These are phyloP conservation scores for Quillaja saponaria DNA, from an alignment of 306 rosid species.

Conservation along the genomic window DNA sequence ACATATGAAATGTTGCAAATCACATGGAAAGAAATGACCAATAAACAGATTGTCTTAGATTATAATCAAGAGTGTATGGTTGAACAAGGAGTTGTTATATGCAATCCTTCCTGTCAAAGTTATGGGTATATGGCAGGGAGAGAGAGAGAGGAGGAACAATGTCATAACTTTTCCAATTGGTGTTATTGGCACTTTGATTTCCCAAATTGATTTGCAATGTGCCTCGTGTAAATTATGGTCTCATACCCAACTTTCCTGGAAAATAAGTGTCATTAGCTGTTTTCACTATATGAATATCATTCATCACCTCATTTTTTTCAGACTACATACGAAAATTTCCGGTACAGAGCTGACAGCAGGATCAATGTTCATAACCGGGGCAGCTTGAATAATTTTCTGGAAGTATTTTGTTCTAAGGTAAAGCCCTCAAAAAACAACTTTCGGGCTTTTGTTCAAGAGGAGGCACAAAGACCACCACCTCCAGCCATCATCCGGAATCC, in stretches of 20 bases:
- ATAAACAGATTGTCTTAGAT: too few species aligned
- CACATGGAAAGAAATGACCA: too few species aligned
- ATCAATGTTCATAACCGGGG: constrained; percentile 71
- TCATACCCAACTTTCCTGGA: constrained; percentile 1
- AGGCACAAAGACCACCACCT: constrained; percentile 52
- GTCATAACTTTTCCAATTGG: too few species aligned
- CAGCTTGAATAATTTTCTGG: constrained; percentile 72
- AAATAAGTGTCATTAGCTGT: constrained; percentile 5
- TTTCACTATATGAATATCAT: constrained; percentile 18
- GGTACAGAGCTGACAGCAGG: constrained; percentile 79
- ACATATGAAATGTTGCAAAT: too few species aligned
- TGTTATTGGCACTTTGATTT: too few species aligned
- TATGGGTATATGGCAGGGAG: too few species aligned
- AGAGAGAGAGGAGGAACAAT: too few species aligned
- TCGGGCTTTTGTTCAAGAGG: constrained; percentile 74
- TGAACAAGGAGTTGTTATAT: too few species aligned
- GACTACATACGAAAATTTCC: constrained; percentile 92
- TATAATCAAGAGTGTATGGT: too few species aligned
- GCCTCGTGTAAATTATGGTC: too few species aligned
- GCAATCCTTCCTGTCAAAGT: too few species aligned
- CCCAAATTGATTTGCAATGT: too few species aligned
- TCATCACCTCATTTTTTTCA: constrained; percentile 37
- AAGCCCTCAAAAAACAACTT: constrained; percentile 81
- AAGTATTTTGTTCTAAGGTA: constrained; percentile 74
- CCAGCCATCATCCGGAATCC: constrained; percentile 37